phyloP scores from a whole-genome alignment of 2,329 filamentous ascomycete species.

The Ophiostoma montium region DNA sequence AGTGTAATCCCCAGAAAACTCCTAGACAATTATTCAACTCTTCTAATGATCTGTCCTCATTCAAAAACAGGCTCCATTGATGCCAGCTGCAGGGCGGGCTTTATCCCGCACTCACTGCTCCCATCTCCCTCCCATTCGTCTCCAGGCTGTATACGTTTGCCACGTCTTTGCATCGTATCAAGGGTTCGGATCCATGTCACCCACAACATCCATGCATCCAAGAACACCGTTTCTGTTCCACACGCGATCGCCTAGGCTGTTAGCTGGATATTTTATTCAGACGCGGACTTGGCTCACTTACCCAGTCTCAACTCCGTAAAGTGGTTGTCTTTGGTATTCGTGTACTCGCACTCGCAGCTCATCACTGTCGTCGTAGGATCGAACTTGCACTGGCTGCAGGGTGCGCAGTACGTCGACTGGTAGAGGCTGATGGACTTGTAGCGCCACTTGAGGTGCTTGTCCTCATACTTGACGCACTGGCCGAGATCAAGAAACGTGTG shows the following conservation, averaged over 20 bases:
- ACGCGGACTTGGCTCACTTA: neutral
- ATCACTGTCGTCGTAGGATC: neutral
- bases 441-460: slow-evolving; percentile 4
- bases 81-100: no score
- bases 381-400: slow-evolving; percentile 11
- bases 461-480: slow-evolving; percentile 10
- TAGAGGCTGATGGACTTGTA: slow-evolving; percentile 3
- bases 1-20: no score
- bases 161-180: neutral
- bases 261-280: neutral
- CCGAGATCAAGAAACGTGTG: slow-evolving; percentile 10
- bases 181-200: neutral
- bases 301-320: neutral
- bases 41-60: no score
- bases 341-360: neutral
- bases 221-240: neutral
- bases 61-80: no score
- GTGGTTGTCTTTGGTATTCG: neutral
- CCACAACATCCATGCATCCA: neutral
- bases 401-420: slow-evolving; percentile 7
- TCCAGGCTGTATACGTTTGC: neutral
- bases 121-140: neutral
- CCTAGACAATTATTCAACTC: no score
- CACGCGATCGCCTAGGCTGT: neutral
- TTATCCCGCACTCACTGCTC: no score